These are phyloP conservation scores for Penicillium goetzii DNA, from an alignment of 495 filamentous ascomycete species.

Conservation along the genomic window DNA sequence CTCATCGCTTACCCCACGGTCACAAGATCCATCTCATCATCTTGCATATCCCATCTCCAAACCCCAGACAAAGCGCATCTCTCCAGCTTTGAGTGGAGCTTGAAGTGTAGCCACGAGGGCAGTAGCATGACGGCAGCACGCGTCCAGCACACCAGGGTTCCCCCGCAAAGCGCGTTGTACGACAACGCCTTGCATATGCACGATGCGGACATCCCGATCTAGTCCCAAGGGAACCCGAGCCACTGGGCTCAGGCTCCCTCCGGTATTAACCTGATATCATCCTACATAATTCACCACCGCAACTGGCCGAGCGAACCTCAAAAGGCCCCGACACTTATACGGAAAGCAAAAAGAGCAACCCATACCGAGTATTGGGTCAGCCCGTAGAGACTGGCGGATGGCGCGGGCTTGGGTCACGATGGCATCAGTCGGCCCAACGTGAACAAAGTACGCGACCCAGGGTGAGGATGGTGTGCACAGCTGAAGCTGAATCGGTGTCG, in stretches of 20 bases:
- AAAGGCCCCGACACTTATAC: not conserved
- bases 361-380: not conserved
- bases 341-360: not conserved
- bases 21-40: not conserved
- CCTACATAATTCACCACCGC: not conserved
- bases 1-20: not conserved
- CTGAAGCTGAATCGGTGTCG: not conserved
- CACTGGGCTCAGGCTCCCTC: not conserved
- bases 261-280: not conserved
- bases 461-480: slow-evolving; percentile 4
- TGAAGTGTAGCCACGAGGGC: not conserved
- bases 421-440: not conserved
- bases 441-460: not conserved
- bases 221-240: not conserved
- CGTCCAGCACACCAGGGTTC: not conserved
- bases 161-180: not conserved
- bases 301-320: not conserved
- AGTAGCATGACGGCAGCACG: not conserved
- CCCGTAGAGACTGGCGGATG: not conserved
- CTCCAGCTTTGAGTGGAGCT: not conserved
- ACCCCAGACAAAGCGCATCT: not conserved
- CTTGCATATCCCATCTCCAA: not conserved
- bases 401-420: not conserved
- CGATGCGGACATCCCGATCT: not conserved
- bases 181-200: slow-evolving; percentile 1